Evolutionary conservation across 140 eudicot genomes (phyloP), one percentile per base, ranked within the genome.

Genomic region (Bidens hawaiensis): DNA sequence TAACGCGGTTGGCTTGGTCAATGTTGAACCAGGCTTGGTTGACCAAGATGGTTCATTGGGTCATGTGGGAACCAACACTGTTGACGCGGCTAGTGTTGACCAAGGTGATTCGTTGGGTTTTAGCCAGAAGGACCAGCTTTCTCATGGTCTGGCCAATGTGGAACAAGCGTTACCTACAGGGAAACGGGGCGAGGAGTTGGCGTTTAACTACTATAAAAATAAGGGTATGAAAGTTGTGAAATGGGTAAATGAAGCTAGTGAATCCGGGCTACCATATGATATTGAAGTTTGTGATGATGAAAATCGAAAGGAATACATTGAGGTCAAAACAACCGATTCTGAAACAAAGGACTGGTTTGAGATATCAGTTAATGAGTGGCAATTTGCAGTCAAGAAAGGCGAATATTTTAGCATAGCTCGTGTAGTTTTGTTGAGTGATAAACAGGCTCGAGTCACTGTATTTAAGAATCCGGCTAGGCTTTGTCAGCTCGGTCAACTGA

Each of bases 291-390:
- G 64, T 24, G 82, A 69, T 22, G 73, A 80, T 11, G 80, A 73
- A 27, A 69, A 51, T 17, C 54, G 58, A 6, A 71, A 40, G 57
- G 85, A 84, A 65, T 88, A 61, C 50, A 67, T 88, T 4, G 96
- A 88, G 65, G 96, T 88, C 2, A 88, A 88, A 74, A 85, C 96
- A n/a, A 85, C 96, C 1, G 72, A 55, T 73, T 69, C 78, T 25
- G 73, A 50, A 19, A 63, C 52, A 19, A 88, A 82, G 81, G 83
- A 77, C 36, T 88, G 90, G 96, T 82, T 82, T 38, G 53, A 54
- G 19, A 80, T 88, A 75, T 73, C 94, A 2, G 62, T 73, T 21
- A 77, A 75, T 19, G 96, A 88, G 77, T 88, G 94, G 96, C 78
- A 81, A 65, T 88, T 88, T 76, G 94, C 94, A 21, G 70, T 70